Evolutionary conservation across 179 eudicot genomes (phyloP), one percentile per base, ranked within the genome.

Genomic region (Carnegiea gigantea): DNA sequence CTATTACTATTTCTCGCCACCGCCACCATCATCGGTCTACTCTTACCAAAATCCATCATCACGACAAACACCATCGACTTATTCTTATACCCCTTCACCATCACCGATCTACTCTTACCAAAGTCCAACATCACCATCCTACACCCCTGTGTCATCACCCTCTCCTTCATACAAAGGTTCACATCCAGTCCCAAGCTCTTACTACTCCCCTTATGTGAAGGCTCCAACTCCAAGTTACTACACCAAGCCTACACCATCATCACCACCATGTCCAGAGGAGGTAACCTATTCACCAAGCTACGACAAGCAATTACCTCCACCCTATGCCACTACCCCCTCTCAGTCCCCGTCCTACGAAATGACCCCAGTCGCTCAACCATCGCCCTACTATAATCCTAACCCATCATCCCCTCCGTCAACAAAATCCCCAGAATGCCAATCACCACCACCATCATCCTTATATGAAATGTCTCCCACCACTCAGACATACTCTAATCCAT

Each of bases 211-310:
- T 0, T 54, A 15, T n/a, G 21, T 65, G 14, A n/a, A 65, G 38
- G 4, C 71, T 28, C 30, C 64, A 44, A 51, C 70, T 5, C 77
- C 80, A 23, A 18, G n/a, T 14, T 26, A 30, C 24, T 4, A 78
- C 73, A 57, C 44, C 30, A 40, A 40, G 44, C 73, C 79, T 59
- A 7, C 77, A 2, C 14, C 80, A 18, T 21, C 77, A 24, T 30
- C 78, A 57, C 33, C 83, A 6, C 77, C 86, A 38, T 33, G 71
- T 14, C 43, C 79, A 30, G 71, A 65, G 7, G 68, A 62, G 28
- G 68, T 24, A 23, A 62, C 13, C 28, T 24, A 62, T 23, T 28
- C 28, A 62, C 62, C 51, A 9, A 36, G 26, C 46, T 74, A 78
- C 44, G 11, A 21, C 76, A 65, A 28, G 3, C 68, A 75, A 6